These are phyloP conservation scores for Diaporthe sp. DNA, from an alignment of 2,329 filamentous ascomycete species.

Conservation along the genomic window DNA sequence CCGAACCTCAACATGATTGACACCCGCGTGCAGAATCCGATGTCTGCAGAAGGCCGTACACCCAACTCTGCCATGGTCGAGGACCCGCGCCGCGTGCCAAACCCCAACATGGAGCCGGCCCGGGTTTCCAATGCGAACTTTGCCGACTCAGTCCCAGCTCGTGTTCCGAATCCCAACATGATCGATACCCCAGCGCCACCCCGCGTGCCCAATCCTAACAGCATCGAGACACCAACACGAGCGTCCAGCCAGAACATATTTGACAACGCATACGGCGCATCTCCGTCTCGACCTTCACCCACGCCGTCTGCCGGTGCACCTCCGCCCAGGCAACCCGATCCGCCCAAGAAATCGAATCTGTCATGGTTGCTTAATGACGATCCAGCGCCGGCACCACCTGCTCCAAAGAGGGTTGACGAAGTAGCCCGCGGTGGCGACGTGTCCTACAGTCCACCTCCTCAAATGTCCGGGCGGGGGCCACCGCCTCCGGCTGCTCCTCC, in stretches of 20 bases:
- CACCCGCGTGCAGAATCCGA: conserved; percentile 15
- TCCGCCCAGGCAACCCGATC: conserved; percentile 56
- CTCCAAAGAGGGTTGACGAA: conserved; percentile 64
- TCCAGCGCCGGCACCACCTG: conserved; percentile 54
- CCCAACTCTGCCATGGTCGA: conserved; percentile 32
- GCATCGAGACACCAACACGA: conserved; percentile 35
- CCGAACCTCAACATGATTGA: conserved; percentile 41
- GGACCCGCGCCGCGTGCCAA: conserved; percentile 32
- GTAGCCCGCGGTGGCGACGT: conserved; percentile 55
- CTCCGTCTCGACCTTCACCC: conserved; percentile 45
- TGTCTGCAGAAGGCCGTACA: conserved; percentile 20
- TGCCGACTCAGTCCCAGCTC: conserved; percentile 22
- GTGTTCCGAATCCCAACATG: conserved; percentile 37
- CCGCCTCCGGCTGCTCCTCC: conserved; percentile 55
- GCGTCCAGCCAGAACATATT: conserved; percentile 43
- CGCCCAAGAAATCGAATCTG: conserved; percentile 72
- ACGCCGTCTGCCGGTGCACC: conserved; percentile 56
- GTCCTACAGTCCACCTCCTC: conserved; percentile 67
- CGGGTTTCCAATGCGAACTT: conserved; percentile 35
- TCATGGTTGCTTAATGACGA: conserved; percentile 75
- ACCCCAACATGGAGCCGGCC: conserved; percentile 32
- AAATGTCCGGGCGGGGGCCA: conserved; percentile 57
- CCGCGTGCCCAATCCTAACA: conserved; percentile 37
- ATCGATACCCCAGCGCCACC: conserved; percentile 30
- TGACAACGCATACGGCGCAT: conserved; percentile 34